These are phyloP conservation scores for Apiospora pterosperma DNA, from an alignment of 2,329 filamentous ascomycete species.

Conservation along the genomic window DNA sequence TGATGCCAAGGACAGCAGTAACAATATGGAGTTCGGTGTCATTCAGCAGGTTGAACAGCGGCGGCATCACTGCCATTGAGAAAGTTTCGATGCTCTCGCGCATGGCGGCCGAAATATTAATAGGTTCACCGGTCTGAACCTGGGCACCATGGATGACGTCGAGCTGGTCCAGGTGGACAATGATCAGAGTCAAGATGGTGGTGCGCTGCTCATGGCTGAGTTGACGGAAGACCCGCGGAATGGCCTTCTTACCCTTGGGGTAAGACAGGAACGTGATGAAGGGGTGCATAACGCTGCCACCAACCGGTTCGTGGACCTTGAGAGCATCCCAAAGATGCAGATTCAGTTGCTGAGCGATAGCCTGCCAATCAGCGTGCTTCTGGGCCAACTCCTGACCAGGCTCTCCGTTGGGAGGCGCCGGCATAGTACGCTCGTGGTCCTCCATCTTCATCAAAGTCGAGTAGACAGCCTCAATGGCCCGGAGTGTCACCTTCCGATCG, in stretches of 20 bases:
- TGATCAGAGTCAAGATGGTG: constrained; percentile 92
- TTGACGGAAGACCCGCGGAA: constrained; percentile 91
- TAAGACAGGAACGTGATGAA: constrained; percentile 96
- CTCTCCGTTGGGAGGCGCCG: constrained; percentile 58
- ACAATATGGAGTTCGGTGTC: constrained; percentile 90
- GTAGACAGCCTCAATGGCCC: constrained; percentile 88
- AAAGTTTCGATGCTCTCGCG: constrained; percentile 94
- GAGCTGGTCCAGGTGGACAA: constrained; percentile 86
- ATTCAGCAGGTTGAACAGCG: constrained; percentile 83
- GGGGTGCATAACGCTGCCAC: constrained; percentile 72
- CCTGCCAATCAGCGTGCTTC: constrained; percentile 76
- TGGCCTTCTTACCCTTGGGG: constrained; percentile 92
- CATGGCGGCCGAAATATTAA: constrained; percentile 67
- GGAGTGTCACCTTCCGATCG: constrained; percentile 78
- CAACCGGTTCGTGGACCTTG: constrained; percentile 91
- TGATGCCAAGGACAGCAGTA: constrained; percentile 80
- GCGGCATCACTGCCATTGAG: constrained; percentile 81
- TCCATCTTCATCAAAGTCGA: constrained; percentile 88
- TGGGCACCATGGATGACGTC: constrained; percentile 84
- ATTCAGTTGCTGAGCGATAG: constrained; percentile 68
- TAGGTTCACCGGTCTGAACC: constrained; percentile 67
- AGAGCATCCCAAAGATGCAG: constrained; percentile 78
- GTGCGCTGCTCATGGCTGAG: constrained; percentile 90
- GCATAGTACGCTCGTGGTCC: constrained; percentile 82
- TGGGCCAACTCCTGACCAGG: constrained; percentile 69